Evolutionary conservation across 2,329 filamentous ascomycete genomes (phyloP).

Genomic region (Geosmithia putterillii): DNA sequence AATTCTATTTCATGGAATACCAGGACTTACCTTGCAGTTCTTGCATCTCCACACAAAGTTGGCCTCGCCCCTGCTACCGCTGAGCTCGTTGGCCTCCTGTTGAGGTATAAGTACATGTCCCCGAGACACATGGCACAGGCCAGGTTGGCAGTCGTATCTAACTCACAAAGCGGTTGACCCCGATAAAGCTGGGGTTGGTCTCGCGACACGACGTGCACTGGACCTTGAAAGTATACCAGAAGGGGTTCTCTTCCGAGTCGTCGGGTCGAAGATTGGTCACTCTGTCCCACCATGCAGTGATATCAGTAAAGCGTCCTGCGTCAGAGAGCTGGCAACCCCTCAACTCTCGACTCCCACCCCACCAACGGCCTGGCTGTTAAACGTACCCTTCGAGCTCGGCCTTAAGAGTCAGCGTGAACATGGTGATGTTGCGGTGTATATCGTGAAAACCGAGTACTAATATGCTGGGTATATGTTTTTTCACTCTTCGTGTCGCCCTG

Average conservation of each 20-base stretch:
- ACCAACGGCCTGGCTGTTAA: conserved; percentile 1
- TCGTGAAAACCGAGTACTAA: too few species aligned
- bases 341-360: conserved; percentile 7
- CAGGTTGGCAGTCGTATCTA: too few species aligned
- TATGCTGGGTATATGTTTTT: too few species aligned
- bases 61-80: conserved; percentile 85
- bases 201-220: conserved; percentile 98
- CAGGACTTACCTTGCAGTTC: conserved; percentile 84
- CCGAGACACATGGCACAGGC: too few species aligned
- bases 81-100: conserved; percentile 82
- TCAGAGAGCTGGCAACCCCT: conserved; percentile 1
- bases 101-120: not conserved
- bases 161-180: conserved; percentile 77
- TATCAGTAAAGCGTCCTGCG: not conserved
- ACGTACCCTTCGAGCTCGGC: conserved; percentile 59
- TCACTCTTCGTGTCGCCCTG: too few species aligned
- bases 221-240: conserved; percentile 96
- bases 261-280: conserved; percentile 81
- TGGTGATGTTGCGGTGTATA: conserved; percentile 17
- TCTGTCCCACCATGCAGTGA: conserved; percentile 34
- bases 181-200: conserved; percentile 74
- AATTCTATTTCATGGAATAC: too few species aligned
- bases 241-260: conserved; percentile 71
- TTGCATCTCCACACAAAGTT: conserved; percentile 99
- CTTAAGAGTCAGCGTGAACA: conserved; percentile 55